Conservation (phyloP, 176 grass and related monocot genomes). For the Poa annua region DNA sequence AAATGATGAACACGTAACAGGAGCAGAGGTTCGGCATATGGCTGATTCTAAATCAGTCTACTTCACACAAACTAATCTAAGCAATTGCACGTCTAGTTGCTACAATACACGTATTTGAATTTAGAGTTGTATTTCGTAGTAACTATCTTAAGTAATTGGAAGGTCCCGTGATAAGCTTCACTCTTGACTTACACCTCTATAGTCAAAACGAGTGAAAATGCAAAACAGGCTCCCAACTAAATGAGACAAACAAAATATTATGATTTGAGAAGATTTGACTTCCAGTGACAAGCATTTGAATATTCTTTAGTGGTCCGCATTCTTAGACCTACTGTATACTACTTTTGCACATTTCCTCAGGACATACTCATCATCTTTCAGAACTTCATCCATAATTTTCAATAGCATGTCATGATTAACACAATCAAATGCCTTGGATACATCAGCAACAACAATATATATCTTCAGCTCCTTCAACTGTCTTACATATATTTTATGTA, state of each 20-base stretch:
- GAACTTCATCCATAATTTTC: constrained; percentile 57
- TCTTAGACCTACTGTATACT: constrained; percentile 50
- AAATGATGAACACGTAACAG: constrained; percentile 3
- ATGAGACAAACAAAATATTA: constrained; percentile 4
- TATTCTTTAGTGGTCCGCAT: constrained; percentile 10
- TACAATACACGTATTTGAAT: background rate
- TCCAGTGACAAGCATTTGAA: constrained; percentile 4
- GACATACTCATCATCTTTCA: constrained; percentile 62
- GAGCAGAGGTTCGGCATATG: background rate
- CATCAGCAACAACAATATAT: constrained; percentile 95
- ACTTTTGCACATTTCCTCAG: constrained; percentile 62
- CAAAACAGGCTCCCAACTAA: background rate
- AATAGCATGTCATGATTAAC: constrained; percentile 71
- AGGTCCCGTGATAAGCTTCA: background rate
- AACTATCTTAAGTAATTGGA: background rate
- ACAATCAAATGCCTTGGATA: constrained; percentile 85
- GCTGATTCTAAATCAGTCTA: background rate
- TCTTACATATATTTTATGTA: background rate
- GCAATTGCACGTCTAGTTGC: background rate
- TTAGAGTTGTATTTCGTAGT: background rate
- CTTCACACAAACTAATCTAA: background rate
- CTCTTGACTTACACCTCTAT: constrained; percentile 2
- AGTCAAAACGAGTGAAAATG: background rate
- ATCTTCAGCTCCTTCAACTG: constrained; percentile 45
- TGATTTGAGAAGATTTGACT: background rate